Conservation (phyloP, 495 filamentous ascomycete species). For the Talaromyces wortmannii region DNA sequence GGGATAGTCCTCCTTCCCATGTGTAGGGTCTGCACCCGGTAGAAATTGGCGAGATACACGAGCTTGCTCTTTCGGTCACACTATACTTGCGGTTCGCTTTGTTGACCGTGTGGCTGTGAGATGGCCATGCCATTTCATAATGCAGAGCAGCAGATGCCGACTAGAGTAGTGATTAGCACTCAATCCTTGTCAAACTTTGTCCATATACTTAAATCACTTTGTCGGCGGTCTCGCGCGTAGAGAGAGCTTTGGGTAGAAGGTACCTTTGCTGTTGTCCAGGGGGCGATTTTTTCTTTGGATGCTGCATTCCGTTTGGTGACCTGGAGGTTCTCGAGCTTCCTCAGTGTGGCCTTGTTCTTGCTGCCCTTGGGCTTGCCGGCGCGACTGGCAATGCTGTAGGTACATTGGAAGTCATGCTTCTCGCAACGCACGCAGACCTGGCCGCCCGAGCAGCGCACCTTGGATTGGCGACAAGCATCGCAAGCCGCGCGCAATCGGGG, state of each 20-base stretch:
- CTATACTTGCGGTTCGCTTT: background rate
- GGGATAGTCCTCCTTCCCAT: background rate
- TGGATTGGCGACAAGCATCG: slow-evolving; percentile 41
- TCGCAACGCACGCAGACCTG: slow-evolving; percentile 35
- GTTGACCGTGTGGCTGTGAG: background rate
- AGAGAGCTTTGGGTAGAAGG: background rate
- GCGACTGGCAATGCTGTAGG: slow-evolving; percentile 38
- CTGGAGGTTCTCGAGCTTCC: slow-evolving; percentile 34
- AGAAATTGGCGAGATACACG: slow-evolving; percentile 1
- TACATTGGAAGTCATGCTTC: slow-evolving; percentile 36
- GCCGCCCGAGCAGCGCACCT: slow-evolving; percentile 40
- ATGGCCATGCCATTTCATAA: background rate
- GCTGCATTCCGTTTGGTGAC: slow-evolving; percentile 14
- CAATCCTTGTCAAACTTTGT: background rate
- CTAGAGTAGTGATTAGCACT: background rate
- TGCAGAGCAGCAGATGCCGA: background rate
- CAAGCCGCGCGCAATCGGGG: slow-evolving; percentile 32
- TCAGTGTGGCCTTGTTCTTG: slow-evolving; percentile 37
- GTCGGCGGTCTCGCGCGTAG: background rate
- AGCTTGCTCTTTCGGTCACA: background rate
- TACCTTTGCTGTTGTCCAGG: slow-evolving; percentile 5
- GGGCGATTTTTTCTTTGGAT: slow-evolving; percentile 1
- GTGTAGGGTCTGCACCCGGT: background rate
- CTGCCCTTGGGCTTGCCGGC: slow-evolving; percentile 43
- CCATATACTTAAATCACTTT: background rate